These are phyloP conservation scores for Ensete glaucum DNA, from an alignment of 176 grass and related monocot species.

Conservation along the genomic window DNA sequence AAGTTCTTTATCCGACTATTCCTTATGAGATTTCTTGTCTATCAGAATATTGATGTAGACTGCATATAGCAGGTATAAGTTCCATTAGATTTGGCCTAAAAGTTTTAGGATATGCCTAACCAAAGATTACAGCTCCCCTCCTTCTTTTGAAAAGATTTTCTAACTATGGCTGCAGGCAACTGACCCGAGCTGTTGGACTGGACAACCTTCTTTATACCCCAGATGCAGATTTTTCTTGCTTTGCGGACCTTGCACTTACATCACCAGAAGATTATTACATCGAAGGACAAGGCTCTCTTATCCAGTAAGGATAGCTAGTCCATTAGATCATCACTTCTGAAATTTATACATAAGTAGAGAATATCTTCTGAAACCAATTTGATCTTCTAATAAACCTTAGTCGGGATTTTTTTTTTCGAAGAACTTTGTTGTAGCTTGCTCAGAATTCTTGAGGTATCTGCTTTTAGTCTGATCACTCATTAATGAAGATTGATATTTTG, in stretches of 20 bases:
- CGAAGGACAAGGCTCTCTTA: constrained; percentile 92
- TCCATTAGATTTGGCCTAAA: too few relatives aligned
- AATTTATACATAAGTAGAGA: background rate
- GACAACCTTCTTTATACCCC: constrained; percentile 97
- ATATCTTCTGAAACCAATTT: background rate
- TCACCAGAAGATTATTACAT: constrained; percentile 95
- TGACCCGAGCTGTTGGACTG: constrained; percentile 63
- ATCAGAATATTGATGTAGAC: background rate
- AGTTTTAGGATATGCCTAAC: too few relatives aligned
- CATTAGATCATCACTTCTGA: background rate
- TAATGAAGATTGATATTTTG: background rate
- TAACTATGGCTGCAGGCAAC: constrained; percentile 49
- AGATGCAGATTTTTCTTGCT: constrained; percentile 94
- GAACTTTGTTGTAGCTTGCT: background rate
- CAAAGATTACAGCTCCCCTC: too few relatives aligned
- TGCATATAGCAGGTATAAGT: too few relatives aligned
- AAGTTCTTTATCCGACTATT: background rate
- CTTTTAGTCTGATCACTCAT: background rate
- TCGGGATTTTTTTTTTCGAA: background rate
- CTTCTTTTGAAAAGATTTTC: constrained; percentile 2
- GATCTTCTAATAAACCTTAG: background rate
- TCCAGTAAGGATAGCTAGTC: constrained; percentile 64
- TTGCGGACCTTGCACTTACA: constrained; percentile 90
- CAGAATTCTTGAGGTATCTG: background rate
- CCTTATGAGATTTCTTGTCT: background rate